Evolutionary conservation across 208 protist species (phyloP), one percentile per base, ranked within the genome.

Genomic region (Wallacemonas sp.): DNA sequence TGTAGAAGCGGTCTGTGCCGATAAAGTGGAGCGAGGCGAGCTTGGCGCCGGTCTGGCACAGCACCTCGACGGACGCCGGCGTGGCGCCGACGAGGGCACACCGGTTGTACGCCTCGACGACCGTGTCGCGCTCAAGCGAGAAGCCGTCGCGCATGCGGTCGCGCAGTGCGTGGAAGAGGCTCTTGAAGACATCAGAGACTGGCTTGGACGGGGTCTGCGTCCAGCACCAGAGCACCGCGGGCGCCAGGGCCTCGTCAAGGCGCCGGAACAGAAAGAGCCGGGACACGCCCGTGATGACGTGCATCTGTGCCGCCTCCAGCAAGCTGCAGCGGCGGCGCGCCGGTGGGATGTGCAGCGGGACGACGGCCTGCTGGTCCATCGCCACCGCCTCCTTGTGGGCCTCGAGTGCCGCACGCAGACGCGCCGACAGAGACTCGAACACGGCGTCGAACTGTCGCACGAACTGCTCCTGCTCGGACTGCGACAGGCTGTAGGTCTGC

Each of bases 21-120:
- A 74, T 60, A 66, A 93, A 96, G 61, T 96, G 91, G 54, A 96
- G 66, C 0, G 88, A 92, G 5, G 91, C 80, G 0, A 96, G 74
- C 66, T 92, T 92, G 39, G 72, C 21, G 27, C 91, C 88, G 5
- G 81, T 76, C 52, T 88, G 84, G 62, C 76, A 85, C 17, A 96
- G 76, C 5, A 74, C 65, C 43, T 96, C 90, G 27, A 86, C 67
- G 8, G 87, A 85, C 16, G 64, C 54, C 1, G 80, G 81, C 16
- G 81, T 88, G 17, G 76, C 81, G 46, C 84, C 87, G 8, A 85
- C 72, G 48, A 81, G 65, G 2, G 74, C 83, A 46, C 87, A 93
- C 55, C 74, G 61, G 46, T 85, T 67, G 71, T 93, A 94, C 16
- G 80, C 81, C 27, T 74, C 68, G 24, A 91, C 29, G 19, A 96